These are phyloP conservation scores for Phalaenopsis equestris DNA, from an alignment of 106 monocot species.

Conservation along the genomic window DNA sequence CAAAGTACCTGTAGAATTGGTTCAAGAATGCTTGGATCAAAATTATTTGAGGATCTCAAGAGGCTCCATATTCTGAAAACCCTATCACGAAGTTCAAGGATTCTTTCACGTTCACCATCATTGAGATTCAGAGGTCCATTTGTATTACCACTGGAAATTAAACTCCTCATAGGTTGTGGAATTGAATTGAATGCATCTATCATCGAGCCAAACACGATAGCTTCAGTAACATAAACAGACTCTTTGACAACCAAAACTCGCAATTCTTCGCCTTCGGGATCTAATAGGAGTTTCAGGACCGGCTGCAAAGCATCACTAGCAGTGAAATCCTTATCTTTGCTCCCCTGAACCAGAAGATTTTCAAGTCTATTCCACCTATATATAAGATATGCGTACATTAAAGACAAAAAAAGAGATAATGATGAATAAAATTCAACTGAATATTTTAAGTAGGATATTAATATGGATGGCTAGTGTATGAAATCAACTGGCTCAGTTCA, in stretches of 20 bases:
- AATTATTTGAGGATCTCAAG: constrained; percentile 75
- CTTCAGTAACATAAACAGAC: constrained; percentile 84
- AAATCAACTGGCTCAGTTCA: not conserved
- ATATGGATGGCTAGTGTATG: not conserved
- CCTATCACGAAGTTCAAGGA: constrained; percentile 74
- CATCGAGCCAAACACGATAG: constrained; percentile 58
- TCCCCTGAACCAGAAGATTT: constrained; percentile 93
- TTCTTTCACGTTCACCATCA: constrained; percentile 52
- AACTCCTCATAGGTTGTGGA: constrained; percentile 54
- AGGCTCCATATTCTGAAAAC: constrained; percentile 86
- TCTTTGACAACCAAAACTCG: constrained; percentile 84
- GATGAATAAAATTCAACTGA: not conserved
- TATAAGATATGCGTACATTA: constrained; percentile 10
- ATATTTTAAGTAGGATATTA: constrained; percentile 1
- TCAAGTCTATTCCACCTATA: constrained; percentile 98
- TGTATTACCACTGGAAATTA: constrained; percentile 41
- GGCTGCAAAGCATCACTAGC: constrained; percentile 93
- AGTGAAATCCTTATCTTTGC: constrained; percentile 88
- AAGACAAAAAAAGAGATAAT: not conserved
- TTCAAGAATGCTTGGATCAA: constrained; percentile 82
- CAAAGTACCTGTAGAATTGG: constrained; percentile 82
- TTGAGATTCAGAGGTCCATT: constrained; percentile 52
- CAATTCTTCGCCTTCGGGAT: constrained; percentile 78
- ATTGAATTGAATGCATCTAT: constrained; percentile 74
- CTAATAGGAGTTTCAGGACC: constrained; percentile 78